phyloP scores from a whole-genome alignment of 805 yeast genomes.

The Kodamaea kakaduensis region DNA sequence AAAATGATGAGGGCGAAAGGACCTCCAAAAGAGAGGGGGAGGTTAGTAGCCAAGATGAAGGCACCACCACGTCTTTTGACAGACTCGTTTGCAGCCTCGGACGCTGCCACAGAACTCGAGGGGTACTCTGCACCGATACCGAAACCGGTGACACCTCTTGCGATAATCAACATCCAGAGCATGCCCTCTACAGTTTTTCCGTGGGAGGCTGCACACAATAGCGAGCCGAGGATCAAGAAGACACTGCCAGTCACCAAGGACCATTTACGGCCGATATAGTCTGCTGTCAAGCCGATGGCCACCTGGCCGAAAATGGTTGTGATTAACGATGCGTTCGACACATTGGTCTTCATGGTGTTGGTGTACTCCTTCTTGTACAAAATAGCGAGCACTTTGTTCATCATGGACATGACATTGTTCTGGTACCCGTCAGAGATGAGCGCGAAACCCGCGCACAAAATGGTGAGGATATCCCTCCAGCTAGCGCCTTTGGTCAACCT shows the following conservation, averaged over 20 bases:
- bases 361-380: slow-evolving; percentile 44
- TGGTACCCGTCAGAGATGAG: slow-evolving; percentile 76
- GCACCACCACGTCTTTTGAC: slow-evolving; percentile 61
- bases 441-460: slow-evolving; percentile 70
- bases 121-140: slow-evolving; percentile 81
- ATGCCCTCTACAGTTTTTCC: slow-evolving; percentile 56
- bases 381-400: slow-evolving; percentile 51
- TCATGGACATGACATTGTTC: slow-evolving; percentile 69
- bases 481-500: slow-evolving; percentile 26
- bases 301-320: slow-evolving; percentile 73
- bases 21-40: slow-evolving; percentile 73
- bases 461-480: slow-evolving; percentile 35
- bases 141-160: slow-evolving; percentile 71
- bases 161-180: slow-evolving; percentile 75
- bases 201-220: slow-evolving; percentile 67
- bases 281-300: slow-evolving; percentile 59
- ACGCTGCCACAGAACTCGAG: slow-evolving; percentile 62
- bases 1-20: slow-evolving; percentile 71
- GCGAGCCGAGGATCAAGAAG: slow-evolving; percentile 59
- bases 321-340: slow-evolving; percentile 64
- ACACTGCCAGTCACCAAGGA: slow-evolving; percentile 64
- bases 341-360: slow-evolving; percentile 52
- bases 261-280: slow-evolving; percentile 64
- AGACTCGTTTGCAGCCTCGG: slow-evolving; percentile 71
- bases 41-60: slow-evolving; percentile 63